Conservation (phyloP, 2,329 filamentous ascomycete genomes). For the Periglandula ipomoeae region DNA sequence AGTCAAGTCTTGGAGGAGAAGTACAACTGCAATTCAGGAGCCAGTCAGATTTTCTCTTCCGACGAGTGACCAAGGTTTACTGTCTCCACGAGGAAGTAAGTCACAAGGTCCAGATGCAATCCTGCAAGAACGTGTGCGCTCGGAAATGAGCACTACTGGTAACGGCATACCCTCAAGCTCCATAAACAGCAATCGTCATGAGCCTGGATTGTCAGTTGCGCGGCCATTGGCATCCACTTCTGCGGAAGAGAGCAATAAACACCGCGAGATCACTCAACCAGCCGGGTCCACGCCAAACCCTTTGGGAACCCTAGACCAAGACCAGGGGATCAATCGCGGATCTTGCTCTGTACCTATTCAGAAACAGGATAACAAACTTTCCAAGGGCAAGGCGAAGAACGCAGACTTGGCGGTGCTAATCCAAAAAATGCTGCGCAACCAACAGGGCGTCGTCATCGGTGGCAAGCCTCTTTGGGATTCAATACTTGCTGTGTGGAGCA, state of each 20-base stretch:
- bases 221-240: neutral
- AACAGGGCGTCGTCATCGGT: constrained; percentile 40
- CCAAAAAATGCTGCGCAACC: constrained; percentile 19
- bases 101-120: neutral
- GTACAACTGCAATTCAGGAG: neutral
- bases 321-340: neutral
- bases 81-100: neutral
- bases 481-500: constrained; percentile 34
- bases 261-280: neutral
- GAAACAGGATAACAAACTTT: neutral
- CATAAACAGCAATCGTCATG: neutral
- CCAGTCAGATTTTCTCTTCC: neutral
- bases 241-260: neutral
- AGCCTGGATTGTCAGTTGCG: neutral
- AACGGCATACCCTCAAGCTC: neutral
- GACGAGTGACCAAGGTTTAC: constrained; percentile 2
- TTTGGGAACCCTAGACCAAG: neutral
- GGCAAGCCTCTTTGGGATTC: constrained; percentile 41
- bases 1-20: constrained; percentile 7
- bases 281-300: neutral
- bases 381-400: neutral
- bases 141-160: neutral
- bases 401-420: constrained; percentile 14
- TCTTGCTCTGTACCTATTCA: neutral
- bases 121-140: neutral